These are phyloP conservation scores for Pythium vanterpoolii DNA, from an alignment of 352 stramenopile species.

Conservation along the genomic window DNA sequence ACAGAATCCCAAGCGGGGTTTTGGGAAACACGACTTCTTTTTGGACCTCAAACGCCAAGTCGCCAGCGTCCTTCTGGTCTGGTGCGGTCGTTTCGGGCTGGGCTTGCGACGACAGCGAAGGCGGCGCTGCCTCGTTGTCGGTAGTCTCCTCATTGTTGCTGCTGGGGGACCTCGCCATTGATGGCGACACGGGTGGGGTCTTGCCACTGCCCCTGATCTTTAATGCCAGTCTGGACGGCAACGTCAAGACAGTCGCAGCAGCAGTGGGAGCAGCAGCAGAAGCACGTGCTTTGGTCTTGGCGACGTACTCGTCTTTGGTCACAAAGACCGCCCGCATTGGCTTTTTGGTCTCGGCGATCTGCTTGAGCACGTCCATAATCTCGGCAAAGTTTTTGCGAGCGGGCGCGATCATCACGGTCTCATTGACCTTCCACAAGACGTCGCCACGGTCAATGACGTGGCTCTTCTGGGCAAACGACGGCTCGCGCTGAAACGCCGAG, in stretches of 20 bases:
- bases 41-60: constrained; percentile 17
- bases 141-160: background rate
- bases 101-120: background rate
- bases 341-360: constrained; percentile 44
- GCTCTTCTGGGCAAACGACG: constrained; percentile 70
- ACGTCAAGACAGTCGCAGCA: background rate
- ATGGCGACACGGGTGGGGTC: background rate
- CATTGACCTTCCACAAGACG: constrained; percentile 65
- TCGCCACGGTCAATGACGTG: constrained; percentile 61
- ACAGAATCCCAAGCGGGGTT: constrained; percentile 69
- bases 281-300: constrained; percentile 29
- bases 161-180: background rate
- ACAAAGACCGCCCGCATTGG: constrained; percentile 60
- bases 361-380: constrained; percentile 61
- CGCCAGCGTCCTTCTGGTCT: constrained; percentile 1
- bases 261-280: background rate
- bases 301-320: constrained; percentile 48
- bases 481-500: constrained; percentile 61
- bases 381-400: constrained; percentile 40
- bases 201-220: background rate
- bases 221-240: background rate
- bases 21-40: constrained; percentile 68
- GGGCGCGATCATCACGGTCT: constrained; percentile 42
- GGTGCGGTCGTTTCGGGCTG: background rate
- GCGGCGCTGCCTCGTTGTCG: background rate